A percentile compares a stretch with the other conserved stretches of the same genome.
Conservation (phyloP, 1,139 yeast genomes). For the Meyerozyma sp. region DNA sequence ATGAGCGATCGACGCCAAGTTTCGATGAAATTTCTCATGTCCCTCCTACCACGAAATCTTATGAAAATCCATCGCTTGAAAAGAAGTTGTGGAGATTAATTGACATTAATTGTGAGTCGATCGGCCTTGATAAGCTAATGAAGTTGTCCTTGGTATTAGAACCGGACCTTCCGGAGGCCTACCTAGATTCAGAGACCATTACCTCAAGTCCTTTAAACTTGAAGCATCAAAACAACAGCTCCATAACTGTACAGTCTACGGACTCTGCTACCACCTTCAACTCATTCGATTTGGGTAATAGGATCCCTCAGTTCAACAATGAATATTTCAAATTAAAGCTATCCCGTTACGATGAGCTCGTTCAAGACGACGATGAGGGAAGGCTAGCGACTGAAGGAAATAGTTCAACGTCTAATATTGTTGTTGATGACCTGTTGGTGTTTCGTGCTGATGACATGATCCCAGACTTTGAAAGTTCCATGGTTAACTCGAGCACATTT, state of each 20-base stretch:
- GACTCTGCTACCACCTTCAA: not conserved
- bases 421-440: slow-evolving; percentile 29
- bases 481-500: slow-evolving; percentile 15
- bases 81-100: slow-evolving; percentile 27
- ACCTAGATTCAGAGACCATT: slow-evolving; percentile 15
- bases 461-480: slow-evolving; percentile 19
- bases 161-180: slow-evolving; percentile 38
- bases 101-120: slow-evolving; percentile 37
- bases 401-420: slow-evolving; percentile 22
- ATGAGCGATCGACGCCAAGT: slow-evolving; percentile 17
- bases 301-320: slow-evolving; percentile 36
- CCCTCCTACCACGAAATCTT: slow-evolving; percentile 5
- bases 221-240: not conserved
- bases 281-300: slow-evolving; percentile 6
- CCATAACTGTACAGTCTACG: not conserved
- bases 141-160: slow-evolving; percentile 32
- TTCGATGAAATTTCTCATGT: slow-evolving; percentile 3
- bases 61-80: slow-evolving; percentile 14
- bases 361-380: slow-evolving; percentile 4
- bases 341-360: slow-evolving; percentile 33
- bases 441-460: slow-evolving; percentile 39
- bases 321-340: slow-evolving; percentile 31
- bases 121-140: slow-evolving; percentile 37
- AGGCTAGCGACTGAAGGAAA: slow-evolving; percentile 2
- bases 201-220: not conserved